phyloP scores from a whole-genome alignment of 345 rosid species.

The Salix caprea region DNA sequence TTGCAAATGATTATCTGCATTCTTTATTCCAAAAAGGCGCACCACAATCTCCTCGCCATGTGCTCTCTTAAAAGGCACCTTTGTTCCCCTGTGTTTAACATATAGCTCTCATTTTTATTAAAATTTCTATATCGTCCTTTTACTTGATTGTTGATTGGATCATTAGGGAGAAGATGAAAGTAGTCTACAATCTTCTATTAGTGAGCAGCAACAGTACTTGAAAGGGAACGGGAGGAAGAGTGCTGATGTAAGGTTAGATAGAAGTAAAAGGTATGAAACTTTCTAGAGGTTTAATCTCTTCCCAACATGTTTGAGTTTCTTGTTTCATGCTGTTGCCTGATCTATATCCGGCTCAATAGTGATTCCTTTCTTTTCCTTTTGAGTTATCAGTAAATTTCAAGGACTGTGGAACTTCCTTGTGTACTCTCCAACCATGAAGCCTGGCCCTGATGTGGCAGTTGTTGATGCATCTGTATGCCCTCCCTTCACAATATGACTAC shows the following conservation, averaged over 20 bases:
- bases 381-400: constrained; percentile 41
- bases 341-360: constrained; percentile 1
- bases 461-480: constrained; percentile 32
- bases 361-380: not conserved
- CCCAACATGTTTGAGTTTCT: constrained; percentile 5
- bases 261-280: constrained; percentile 35
- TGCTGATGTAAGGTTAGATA: constrained; percentile 29
- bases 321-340: constrained; percentile 8
- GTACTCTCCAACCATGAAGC: constrained; percentile 36
- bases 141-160: constrained; percentile 11
- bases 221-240: constrained; percentile 40
- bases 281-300: constrained; percentile 10
- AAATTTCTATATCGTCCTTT: constrained; percentile 7
- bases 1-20: not conserved
- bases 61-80: not conserved
- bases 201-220: constrained; percentile 38
- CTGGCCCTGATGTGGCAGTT: constrained; percentile 31
- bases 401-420: constrained; percentile 59
- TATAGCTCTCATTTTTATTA: not conserved
- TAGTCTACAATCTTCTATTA: constrained; percentile 37
- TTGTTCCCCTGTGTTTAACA: not conserved
- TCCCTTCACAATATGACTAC: constrained; percentile 14
- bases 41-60: not conserved
- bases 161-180: constrained; percentile 61
- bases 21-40: not conserved